phyloP scores from a whole-genome alignment of 768 basidiomycete genomes.

The Clavulina sp. region DNA sequence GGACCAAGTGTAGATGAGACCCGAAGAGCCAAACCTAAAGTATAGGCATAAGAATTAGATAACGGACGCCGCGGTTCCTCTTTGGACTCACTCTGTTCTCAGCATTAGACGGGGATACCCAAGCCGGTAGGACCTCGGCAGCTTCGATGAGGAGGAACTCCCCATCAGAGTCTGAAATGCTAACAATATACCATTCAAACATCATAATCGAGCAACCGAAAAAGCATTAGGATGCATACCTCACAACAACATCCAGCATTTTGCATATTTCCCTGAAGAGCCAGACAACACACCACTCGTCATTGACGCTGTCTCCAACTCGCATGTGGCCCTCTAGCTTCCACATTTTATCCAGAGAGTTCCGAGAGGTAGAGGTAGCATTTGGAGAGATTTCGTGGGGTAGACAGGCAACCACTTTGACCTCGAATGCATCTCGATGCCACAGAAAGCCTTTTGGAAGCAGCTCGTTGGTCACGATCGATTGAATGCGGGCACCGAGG shows the following conservation, averaged over 20 bases:
- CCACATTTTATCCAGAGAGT: too few species aligned
- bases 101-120: slow-evolving; percentile 84
- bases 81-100: slow-evolving; percentile 83
- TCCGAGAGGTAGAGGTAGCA: too few species aligned
- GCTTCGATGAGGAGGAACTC: slow-evolving; percentile 95
- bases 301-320: slow-evolving; percentile 93
- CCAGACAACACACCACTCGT: slow-evolving; percentile 95
- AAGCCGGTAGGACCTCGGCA: slow-evolving; percentile 70
- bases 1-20: slow-evolving; percentile 72
- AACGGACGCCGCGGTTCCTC: slow-evolving; percentile 5
- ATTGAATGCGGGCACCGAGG: slow-evolving; percentile 48
- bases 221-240: slow-evolving; percentile 29
- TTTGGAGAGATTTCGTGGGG: neutral
- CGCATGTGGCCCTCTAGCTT: slow-evolving; percentile 70
- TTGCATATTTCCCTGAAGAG: slow-evolving; percentile 57
- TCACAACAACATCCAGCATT: slow-evolving; percentile 65
- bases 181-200: slow-evolving; percentile 16
- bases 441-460: slow-evolving; percentile 34
- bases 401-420: slow-evolving; percentile 35
- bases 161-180: slow-evolving; percentile 79
- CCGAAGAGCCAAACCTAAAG: slow-evolving; percentile 77
- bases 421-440: slow-evolving; percentile 71
- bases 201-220: neutral
- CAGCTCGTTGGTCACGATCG: slow-evolving; percentile 36
- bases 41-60: slow-evolving; percentile 8